A percentile compares a stretch with the other conserved stretches of the same genome.
Conservation (phyloP, 2,329 filamentous ascomycete species). For the Diaporthe eres region DNA sequence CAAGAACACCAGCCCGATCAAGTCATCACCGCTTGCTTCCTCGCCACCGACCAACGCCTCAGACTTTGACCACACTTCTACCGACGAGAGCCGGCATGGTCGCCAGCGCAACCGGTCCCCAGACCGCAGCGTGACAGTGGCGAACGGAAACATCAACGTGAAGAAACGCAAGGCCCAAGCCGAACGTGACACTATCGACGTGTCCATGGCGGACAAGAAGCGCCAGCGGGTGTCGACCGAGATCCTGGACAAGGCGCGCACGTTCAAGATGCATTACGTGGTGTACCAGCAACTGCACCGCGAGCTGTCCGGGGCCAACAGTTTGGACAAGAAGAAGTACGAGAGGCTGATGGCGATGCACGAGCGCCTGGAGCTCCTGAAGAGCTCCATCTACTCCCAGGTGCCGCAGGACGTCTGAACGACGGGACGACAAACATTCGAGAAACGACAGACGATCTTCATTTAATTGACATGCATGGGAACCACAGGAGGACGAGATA, state of each 20-base stretch:
- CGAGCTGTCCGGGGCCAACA: conserved; percentile 64
- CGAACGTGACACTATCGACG: conserved; percentile 44
- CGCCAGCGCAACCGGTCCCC: conserved; percentile 43
- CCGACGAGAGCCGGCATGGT: conserved; percentile 40
- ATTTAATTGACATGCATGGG: conserved; percentile 4
- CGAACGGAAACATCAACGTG: conserved; percentile 45
- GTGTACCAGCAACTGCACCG: conserved; percentile 70
- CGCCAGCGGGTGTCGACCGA: conserved; percentile 60
- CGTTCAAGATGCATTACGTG: conserved; percentile 70
- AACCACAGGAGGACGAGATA: conserved; percentile 10
- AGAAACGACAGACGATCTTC: conserved; percentile 27
- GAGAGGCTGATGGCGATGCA: conserved; percentile 68
- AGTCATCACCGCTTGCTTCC: conserved; percentile 76
- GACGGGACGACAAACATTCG: not conserved
- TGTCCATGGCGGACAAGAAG: conserved; percentile 53
- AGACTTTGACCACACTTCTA: conserved; percentile 64
- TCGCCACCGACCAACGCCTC: conserved; percentile 77
- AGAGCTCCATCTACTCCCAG: conserved; percentile 67
- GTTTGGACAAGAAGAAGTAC: conserved; percentile 67
- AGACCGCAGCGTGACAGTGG: conserved; percentile 46
- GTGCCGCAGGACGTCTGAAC: conserved; percentile 53
- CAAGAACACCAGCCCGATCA: conserved; percentile 71
- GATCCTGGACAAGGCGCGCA: conserved; percentile 66
- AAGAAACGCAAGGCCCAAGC: conserved; percentile 45
- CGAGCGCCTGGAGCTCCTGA: conserved; percentile 67